A percentile compares a stretch with the other conserved stretches of the same genome.
Conservation (phyloP, 345 rosid species). For the Citrus maxima region DNA sequence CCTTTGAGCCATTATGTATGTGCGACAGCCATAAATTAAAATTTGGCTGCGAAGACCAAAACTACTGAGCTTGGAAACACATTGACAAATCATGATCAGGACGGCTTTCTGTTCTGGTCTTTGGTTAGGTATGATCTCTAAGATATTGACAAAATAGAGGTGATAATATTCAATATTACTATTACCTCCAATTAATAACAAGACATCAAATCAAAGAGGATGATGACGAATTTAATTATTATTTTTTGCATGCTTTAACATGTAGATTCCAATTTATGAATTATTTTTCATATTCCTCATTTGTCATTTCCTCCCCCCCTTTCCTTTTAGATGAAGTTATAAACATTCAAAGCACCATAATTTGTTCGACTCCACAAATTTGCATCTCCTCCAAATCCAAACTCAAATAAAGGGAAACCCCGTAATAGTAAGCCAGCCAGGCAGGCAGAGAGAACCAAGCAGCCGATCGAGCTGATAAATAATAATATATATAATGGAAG, state of each 20-base stretch:
- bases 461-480: neutral
- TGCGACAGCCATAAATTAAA: neutral
- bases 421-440: neutral
- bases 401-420: too few relatives aligned
- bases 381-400: neutral
- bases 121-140: neutral
- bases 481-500: constrained; percentile 10
- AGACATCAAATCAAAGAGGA: neutral
- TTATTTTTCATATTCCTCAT: constrained; percentile 3
- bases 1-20: neutral
- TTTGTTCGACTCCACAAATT: neutral
- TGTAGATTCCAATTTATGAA: constrained; percentile 12
- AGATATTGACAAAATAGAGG: neutral
- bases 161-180: neutral
- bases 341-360: neutral
- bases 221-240: too few relatives aligned
- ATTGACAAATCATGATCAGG: neutral
- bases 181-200: neutral
- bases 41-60: neutral
- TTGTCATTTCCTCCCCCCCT: constrained; percentile 14
- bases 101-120: neutral
- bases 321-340: neutral
- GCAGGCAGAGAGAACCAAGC: neutral
- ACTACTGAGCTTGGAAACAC: neutral
- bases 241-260: neutral